These are phyloP conservation scores for Gaertneriomyces sp. DNA, from an alignment of 192 early-diverging fungal species.

Conservation along the genomic window DNA sequence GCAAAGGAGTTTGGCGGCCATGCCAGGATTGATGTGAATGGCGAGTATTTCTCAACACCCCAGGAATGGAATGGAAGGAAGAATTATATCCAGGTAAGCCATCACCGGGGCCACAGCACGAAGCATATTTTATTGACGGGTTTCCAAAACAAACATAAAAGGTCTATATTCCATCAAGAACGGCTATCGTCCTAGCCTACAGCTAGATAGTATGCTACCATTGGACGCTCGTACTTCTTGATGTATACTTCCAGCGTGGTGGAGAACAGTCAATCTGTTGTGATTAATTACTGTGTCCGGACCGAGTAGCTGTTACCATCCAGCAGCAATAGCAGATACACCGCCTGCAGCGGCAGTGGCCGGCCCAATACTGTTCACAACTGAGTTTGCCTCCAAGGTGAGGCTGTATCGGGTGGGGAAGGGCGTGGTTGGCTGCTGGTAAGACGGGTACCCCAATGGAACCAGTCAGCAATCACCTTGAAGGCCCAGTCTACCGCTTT, in stretches of 20 bases:
- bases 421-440: not conserved
- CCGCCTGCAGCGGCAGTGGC: not conserved
- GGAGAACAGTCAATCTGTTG: no score
- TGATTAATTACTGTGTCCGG: no score
- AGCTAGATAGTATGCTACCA: no score
- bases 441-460: slow-evolving; percentile 7
- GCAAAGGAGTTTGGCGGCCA: slow-evolving; percentile 75
- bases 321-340: no score
- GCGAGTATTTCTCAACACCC: slow-evolving; percentile 68
- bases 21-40: slow-evolving; percentile 60
- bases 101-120: no score
- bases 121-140: no score
- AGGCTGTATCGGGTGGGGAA: not conserved
- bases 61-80: slow-evolving; percentile 67
- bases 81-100: slow-evolving; percentile 69
- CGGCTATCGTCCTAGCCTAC: no score
- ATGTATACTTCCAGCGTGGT: no score
- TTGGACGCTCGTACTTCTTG: no score
- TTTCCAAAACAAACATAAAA: no score
- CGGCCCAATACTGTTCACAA: not conserved
- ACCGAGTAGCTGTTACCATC: no score
- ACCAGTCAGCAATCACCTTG: slow-evolving; percentile 9
- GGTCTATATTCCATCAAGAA: no score
- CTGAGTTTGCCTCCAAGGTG: slow-evolving; percentile 1
- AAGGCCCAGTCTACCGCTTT: slow-evolving; percentile 23